phyloP scores from a whole-genome alignment of 1,284 basidiomycete species.

The Trichosporon asahii region DNA sequence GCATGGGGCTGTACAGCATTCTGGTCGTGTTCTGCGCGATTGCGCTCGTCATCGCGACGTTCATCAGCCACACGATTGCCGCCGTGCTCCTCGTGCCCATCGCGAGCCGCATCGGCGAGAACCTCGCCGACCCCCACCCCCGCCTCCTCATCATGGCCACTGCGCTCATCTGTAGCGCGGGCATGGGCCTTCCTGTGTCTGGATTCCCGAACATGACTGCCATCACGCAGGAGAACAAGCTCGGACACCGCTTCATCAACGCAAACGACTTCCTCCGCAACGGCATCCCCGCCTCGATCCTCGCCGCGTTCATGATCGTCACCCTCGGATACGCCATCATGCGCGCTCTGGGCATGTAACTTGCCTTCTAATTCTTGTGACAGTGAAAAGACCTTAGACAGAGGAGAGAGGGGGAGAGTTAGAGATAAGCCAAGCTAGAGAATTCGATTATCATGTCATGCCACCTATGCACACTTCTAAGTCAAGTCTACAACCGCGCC shows the following conservation, averaged over 20 bases:
- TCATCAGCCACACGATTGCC: conserved; percentile 93
- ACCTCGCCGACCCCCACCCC: conserved; percentile 64
- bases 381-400: too few relatives aligned
- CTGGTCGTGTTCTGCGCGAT: conserved; percentile 77
- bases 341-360: conserved; percentile 27
- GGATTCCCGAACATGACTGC: conserved; percentile 97
- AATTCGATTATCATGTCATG: neutral
- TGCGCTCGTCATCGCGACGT: conserved; percentile 69
- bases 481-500: conserved; percentile 31
- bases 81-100: conserved; percentile 94
- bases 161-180: conserved; percentile 85
- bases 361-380: too few relatives aligned
- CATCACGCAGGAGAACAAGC: conserved; percentile 93
- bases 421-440: neutral
- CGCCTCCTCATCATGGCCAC: conserved; percentile 85
- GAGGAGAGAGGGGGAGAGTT: too few relatives aligned
- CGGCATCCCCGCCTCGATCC: conserved; percentile 83
- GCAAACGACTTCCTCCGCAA: conserved; percentile 90
- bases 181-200: conserved; percentile 97
- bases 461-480: neutral
- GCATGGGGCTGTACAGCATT: conserved; percentile 72
- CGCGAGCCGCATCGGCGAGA: conserved; percentile 81
- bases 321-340: conserved; percentile 72
- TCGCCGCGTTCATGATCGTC: conserved; percentile 76
- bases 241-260: conserved; percentile 79